Conservation (phyloP, 257 asterid genomes). For the Solanum pinnatisectum region DNA sequence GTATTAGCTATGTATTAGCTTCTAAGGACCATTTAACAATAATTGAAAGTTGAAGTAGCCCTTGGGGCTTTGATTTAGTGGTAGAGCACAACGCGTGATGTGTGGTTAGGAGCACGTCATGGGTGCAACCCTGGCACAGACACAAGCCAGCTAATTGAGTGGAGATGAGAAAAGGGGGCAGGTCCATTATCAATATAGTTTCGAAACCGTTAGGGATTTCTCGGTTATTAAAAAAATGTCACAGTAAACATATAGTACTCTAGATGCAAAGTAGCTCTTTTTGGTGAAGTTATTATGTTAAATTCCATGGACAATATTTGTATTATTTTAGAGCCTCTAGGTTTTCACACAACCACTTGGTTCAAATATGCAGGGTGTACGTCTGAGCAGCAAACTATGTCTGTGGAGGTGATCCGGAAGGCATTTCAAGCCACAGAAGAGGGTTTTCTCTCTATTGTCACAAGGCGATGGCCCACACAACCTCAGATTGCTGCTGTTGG, state of each 20-base stretch:
- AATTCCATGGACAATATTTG: not conserved
- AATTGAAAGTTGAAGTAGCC: not conserved
- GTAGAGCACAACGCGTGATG: not conserved
- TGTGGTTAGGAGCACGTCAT: not conserved
- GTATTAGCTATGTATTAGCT: not conserved
- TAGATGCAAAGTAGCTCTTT: not conserved
- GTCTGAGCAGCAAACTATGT: constrained; percentile 45
- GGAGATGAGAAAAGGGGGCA: not conserved
- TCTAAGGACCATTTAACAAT: not conserved
- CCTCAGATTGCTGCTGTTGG: constrained; percentile 70
- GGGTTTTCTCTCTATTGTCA: constrained; percentile 44
- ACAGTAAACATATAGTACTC: not conserved
- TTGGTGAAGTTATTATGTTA: not conserved
- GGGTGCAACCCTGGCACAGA: not conserved
- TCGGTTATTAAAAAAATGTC: not conserved
- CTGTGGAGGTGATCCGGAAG: constrained; percentile 48
- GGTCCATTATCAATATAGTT: not conserved
- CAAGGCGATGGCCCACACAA: constrained; percentile 38
- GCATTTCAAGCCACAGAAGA: constrained; percentile 69
- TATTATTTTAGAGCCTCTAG: not conserved
- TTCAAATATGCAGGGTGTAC: constrained; percentile 31
- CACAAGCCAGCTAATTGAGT: not conserved
- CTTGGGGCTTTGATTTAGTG: not conserved
- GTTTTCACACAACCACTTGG: not conserved
- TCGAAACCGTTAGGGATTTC: not conserved